phyloP scores from a whole-genome alignment of 2,329 filamentous ascomycete species.

The Balansia obtecta region DNA sequence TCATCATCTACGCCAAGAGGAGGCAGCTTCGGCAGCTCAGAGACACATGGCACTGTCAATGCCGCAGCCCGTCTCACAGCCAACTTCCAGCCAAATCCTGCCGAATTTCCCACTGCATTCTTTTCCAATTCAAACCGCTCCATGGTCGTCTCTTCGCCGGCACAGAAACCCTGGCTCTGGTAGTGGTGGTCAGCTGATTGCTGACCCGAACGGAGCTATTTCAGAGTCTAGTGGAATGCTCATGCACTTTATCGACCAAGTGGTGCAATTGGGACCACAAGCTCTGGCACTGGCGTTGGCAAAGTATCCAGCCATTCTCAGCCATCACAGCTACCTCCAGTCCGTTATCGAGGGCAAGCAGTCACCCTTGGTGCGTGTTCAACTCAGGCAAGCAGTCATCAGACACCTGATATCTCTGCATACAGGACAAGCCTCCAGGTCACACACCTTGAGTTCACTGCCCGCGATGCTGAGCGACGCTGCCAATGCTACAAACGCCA shows the following conservation, averaged over 20 bases:
- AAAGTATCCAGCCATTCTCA: constrained; percentile 35
- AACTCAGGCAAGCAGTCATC: constrained; percentile 37
- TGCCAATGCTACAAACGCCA: not conserved
- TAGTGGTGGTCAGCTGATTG: not conserved
- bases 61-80: not conserved
- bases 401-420: constrained; percentile 33
- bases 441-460: constrained; percentile 6
- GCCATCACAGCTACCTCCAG: constrained; percentile 35
- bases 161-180: not conserved
- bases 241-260: constrained; percentile 38
- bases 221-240: constrained; percentile 26
- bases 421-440: constrained; percentile 26
- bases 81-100: not conserved
- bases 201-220: constrained; percentile 3
- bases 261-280: constrained; percentile 36
- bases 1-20: constrained; percentile 64
- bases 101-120: not conserved
- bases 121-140: not conserved
- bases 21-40: constrained; percentile 44
- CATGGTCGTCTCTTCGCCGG: not conserved
- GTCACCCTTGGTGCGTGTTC: constrained; percentile 33
- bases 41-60: constrained; percentile 11
- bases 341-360: constrained; percentile 37
- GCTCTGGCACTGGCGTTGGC: constrained; percentile 33
- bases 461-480: not conserved